Conservation (phyloP, 768 basidiomycete genomes). For the Amanita pseudoporphyria region DNA sequence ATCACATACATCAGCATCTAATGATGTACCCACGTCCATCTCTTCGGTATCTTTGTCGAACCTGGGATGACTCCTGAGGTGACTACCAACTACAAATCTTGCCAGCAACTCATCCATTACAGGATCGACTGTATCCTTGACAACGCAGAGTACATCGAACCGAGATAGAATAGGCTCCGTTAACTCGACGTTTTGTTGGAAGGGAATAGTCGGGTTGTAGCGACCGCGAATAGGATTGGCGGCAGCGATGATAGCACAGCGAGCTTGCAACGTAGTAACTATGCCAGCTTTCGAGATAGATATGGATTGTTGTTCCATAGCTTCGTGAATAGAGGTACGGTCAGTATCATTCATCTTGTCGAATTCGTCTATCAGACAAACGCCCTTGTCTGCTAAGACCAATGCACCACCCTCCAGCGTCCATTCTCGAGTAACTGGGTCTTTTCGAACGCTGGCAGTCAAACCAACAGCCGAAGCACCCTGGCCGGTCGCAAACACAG, state of each 20-base stretch:
- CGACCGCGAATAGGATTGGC: constrained; percentile 96
- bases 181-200: constrained; percentile 96
- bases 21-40: constrained; percentile 80
- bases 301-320: constrained; percentile 99
- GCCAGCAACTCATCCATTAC: constrained; percentile 95
- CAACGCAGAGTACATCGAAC: constrained; percentile 96
- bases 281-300: constrained; percentile 99
- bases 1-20: constrained; percentile 83
- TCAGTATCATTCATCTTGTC: constrained; percentile 99
- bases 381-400: constrained; percentile 97
- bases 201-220: constrained; percentile 97
- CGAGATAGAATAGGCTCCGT: constrained; percentile 98
- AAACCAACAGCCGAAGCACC: constrained; percentile 98
- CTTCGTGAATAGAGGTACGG: constrained; percentile 97
- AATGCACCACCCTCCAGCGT: constrained; percentile 97
- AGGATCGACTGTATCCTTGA: constrained; percentile 96
- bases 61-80: constrained; percentile 88
- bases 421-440: constrained; percentile 96
- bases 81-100: constrained; percentile 95
- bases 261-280: constrained; percentile 94
- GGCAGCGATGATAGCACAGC: constrained; percentile 95
- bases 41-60: constrained; percentile 85
- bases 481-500: constrained; percentile 97
- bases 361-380: constrained; percentile 97
- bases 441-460: constrained; percentile 97